These are phyloP conservation scores for Tylopilus balloui DNA, from an alignment of 768 basidiomycete species.

Conservation along the genomic window DNA sequence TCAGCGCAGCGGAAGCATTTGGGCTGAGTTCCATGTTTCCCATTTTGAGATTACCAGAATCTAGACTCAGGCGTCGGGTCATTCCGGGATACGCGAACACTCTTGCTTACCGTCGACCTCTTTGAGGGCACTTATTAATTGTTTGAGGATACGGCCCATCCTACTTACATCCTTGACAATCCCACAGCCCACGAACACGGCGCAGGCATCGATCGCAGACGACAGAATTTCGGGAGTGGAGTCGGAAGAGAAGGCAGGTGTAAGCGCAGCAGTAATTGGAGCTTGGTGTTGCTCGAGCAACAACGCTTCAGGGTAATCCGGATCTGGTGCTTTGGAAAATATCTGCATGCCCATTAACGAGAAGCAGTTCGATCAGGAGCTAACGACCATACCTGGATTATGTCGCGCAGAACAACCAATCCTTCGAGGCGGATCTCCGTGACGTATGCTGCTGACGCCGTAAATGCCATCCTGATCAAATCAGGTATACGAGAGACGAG, in stretches of 20 bases:
- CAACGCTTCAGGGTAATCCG: slow-evolving; percentile 85
- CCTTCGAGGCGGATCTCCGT: slow-evolving; percentile 94
- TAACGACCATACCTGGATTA: slow-evolving; percentile 66
- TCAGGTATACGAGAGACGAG: slow-evolving; percentile 86
- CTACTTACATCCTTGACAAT: slow-evolving; percentile 84
- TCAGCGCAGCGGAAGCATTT: slow-evolving; percentile 92
- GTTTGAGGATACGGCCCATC: slow-evolving; percentile 92
- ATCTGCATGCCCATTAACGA: slow-evolving; percentile 45
- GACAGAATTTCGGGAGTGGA: slow-evolving; percentile 94
- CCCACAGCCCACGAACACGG: slow-evolving; percentile 92
- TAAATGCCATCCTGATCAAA: slow-evolving; percentile 96
- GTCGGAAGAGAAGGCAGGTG: slow-evolving; percentile 93
- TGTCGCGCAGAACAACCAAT: slow-evolving; percentile 81
- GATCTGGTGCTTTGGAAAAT: slow-evolving; percentile 84
- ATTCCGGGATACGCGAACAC: neutral
- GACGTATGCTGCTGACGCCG: slow-evolving; percentile 93
- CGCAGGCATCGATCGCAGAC: slow-evolving; percentile 88
- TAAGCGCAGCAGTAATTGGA: slow-evolving; percentile 94
- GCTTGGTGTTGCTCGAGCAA: slow-evolving; percentile 97
- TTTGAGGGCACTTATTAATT: slow-evolving; percentile 82
- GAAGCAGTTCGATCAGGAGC: neutral
- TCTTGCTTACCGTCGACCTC: slow-evolving; percentile 72
- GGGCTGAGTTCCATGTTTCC: slow-evolving; percentile 89
- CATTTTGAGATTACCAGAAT: slow-evolving; percentile 75
- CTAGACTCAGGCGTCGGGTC: slow-evolving; percentile 39